These are phyloP conservation scores for Podospora didyma DNA, from an alignment of 495 filamentous ascomycete genomes.

Conservation along the genomic window DNA sequence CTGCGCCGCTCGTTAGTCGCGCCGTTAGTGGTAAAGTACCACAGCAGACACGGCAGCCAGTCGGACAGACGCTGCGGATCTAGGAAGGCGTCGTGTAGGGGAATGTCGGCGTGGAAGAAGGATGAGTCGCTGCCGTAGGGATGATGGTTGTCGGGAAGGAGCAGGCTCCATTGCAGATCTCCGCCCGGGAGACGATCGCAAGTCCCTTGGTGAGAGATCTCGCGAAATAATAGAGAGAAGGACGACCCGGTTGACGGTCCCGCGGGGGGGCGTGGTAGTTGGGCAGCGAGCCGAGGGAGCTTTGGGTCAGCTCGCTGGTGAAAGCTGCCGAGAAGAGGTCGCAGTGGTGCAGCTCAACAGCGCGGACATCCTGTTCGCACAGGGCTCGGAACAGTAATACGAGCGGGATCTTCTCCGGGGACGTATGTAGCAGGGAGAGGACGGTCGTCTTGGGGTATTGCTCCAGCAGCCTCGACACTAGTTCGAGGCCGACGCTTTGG, in stretches of 20 bases:
- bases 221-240: not conserved
- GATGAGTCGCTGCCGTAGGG: not conserved
- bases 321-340: slow-evolving; percentile 4
- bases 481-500: not conserved
- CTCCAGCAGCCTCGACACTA: not conserved
- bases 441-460: not conserved
- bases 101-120: slow-evolving; percentile 3
- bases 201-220: not conserved
- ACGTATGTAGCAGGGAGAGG: not conserved
- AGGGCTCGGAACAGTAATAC: not conserved
- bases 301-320: not conserved
- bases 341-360: not conserved
- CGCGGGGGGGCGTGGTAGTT: slow-evolving; percentile 2
- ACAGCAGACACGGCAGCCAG: slow-evolving; percentile 3
- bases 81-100: slow-evolving; percentile 2
- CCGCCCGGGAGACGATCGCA: not conserved
- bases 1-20: not conserved
- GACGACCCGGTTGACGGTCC: not conserved
- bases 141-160: not conserved
- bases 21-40: slow-evolving; percentile 1
- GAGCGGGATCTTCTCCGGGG: not conserved
- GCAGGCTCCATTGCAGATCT: not conserved
- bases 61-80: not conserved
- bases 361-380: not conserved
- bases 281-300: not conserved